Percentiles rank a stretch among this genome's conserved stretches.
Evolutionary conservation across 352 stramenopile species (phyloP).

Genomic region (Phytophthora brassicae): DNA sequence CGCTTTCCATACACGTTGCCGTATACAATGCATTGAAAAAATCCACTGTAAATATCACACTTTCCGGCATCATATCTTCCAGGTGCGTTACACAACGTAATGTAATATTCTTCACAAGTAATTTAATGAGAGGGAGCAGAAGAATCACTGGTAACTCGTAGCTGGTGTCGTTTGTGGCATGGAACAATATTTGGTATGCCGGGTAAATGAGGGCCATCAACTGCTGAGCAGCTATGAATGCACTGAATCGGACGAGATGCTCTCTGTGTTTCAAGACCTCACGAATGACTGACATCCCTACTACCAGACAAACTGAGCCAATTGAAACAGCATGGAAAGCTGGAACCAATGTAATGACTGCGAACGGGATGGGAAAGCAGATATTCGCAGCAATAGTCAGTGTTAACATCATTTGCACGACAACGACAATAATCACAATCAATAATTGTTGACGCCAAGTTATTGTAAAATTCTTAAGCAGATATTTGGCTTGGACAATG

Average conservation of each 20-base stretch:
- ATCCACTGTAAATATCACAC: slow-evolving; percentile 36
- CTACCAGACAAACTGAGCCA: neutral
- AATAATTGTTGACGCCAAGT: too few species aligned
- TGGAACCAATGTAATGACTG: slow-evolving; percentile 20
- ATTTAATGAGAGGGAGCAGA: slow-evolving; percentile 28
- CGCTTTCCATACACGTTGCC: slow-evolving; percentile 27
- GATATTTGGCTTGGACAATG: neutral
- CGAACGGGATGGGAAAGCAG: slow-evolving; percentile 32
- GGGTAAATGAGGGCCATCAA: slow-evolving; percentile 24
- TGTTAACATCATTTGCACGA: too few species aligned
- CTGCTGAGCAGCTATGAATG: slow-evolving; percentile 15
- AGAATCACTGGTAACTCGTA: slow-evolving; percentile 27
- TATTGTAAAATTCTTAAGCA: too few species aligned
- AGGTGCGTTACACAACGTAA: slow-evolving; percentile 18
- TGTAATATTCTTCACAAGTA: slow-evolving; percentile 30
- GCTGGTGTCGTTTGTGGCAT: neutral
- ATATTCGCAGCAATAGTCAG: too few species aligned
- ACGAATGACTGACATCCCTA: slow-evolving; percentile 2
- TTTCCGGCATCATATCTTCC: slow-evolving; percentile 37
- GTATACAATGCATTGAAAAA: slow-evolving; percentile 36
- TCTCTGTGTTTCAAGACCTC: slow-evolving; percentile 9
- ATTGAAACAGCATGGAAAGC: slow-evolving; percentile 12
- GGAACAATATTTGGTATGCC: slow-evolving; percentile 19
- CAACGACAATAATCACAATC: too few species aligned
- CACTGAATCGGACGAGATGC: slow-evolving; percentile 2